These are phyloP conservation scores for Prunus salicina DNA, from an alignment of 306 rosid genomes.

Conservation along the genomic window DNA sequence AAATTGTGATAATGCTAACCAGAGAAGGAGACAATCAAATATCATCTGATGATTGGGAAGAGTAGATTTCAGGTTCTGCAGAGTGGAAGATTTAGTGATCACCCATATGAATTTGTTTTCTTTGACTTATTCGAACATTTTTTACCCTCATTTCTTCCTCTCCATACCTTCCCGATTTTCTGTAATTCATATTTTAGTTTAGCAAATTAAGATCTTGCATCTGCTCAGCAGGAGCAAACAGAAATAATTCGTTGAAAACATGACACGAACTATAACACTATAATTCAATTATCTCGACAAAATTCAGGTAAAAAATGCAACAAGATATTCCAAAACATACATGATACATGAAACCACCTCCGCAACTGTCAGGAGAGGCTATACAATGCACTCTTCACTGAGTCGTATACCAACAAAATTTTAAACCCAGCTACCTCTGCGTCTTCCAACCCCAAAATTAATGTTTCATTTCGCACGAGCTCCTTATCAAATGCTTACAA, in stretches of 20 bases:
- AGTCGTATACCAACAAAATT: constrained; percentile 5
- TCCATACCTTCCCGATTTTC: too few species aligned
- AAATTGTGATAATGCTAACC: constrained; percentile 20
- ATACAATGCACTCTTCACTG: constrained; percentile 33
- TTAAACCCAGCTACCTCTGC: not conserved
- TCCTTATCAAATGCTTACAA: not conserved
- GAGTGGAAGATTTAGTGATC: too few species aligned
- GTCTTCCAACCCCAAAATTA: not conserved
- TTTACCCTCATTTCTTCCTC: not conserved
- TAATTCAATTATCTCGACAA: not conserved
- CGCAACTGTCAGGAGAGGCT: constrained; percentile 37
- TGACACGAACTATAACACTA: not conserved
- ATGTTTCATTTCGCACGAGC: not conserved
- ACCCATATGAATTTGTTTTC: not conserved
- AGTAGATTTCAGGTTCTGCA: not conserved
- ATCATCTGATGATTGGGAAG: not conserved
- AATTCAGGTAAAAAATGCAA: not conserved
- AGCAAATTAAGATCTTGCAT: not conserved
- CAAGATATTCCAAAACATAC: not conserved
- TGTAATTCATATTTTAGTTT: too few species aligned
- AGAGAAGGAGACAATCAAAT: not conserved
- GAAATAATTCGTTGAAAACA: not conserved
- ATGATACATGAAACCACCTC: not conserved
- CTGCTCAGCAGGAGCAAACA: not conserved
- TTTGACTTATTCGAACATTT: not conserved